phyloP scores from a whole-genome alignment of 306 rosid genomes.

The Sphenostylis stenocarpa region DNA sequence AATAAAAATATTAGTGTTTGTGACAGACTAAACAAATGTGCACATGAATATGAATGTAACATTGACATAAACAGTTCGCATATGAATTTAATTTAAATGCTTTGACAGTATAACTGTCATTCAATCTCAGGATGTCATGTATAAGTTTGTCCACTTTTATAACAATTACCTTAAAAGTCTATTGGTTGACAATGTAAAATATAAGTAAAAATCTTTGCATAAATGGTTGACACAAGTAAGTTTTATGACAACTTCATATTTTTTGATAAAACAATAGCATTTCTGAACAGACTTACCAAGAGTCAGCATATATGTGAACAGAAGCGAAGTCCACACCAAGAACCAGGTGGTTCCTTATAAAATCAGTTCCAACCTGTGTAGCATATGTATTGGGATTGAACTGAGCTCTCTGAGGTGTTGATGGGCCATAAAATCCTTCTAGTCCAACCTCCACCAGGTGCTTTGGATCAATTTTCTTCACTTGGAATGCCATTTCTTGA shows the following conservation, averaged over 20 bases:
- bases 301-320: constrained; percentile 87
- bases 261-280: not conserved
- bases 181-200: too few relatives aligned
- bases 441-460: constrained; percentile 85
- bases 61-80: not conserved
- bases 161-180: not conserved
- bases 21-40: not conserved
- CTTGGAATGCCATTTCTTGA: constrained; percentile 86
- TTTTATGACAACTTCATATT: not conserved
- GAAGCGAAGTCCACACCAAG: constrained; percentile 95
- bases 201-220: too few relatives aligned
- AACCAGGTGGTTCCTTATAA: constrained; percentile 79
- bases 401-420: constrained; percentile 73
- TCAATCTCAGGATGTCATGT: not conserved
- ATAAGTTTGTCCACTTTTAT: not conserved
- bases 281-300: constrained; percentile 56
- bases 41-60: not conserved
- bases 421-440: constrained; percentile 96
- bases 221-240: not conserved
- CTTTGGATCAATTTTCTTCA: constrained; percentile 87
- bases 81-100: not conserved
- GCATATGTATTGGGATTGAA: constrained; percentile 93
- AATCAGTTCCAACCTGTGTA: constrained; percentile 91
- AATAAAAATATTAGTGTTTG: not conserved
- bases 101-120: not conserved